Conservation (phyloP, 768 basidiomycete genomes). For the Agrocybe pediades region DNA sequence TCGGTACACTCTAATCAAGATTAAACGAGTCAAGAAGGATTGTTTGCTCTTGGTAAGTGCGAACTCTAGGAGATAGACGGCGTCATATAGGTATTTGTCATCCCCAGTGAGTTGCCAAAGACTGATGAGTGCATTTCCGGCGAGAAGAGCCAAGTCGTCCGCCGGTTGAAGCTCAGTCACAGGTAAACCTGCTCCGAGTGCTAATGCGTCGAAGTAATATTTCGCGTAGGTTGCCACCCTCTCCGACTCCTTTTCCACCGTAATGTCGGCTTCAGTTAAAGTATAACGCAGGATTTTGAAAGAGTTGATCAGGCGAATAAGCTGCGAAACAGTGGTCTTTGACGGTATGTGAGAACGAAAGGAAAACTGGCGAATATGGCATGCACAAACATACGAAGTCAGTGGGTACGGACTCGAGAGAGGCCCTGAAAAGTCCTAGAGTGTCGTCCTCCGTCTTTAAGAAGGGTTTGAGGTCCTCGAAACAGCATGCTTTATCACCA, state of each 20-base stretch:
- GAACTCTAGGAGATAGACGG: slow-evolving; percentile 69
- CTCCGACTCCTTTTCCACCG: slow-evolving; percentile 54
- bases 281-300: slow-evolving; percentile 73
- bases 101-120: slow-evolving; percentile 61
- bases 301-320: slow-evolving; percentile 73
- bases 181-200: slow-evolving; percentile 65
- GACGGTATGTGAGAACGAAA: background rate
- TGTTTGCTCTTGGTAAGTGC: slow-evolving; percentile 72
- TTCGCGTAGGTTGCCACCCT: slow-evolving; percentile 54
- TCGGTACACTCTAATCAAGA: slow-evolving; percentile 81
- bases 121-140: slow-evolving; percentile 66
- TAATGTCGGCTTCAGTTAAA: slow-evolving; percentile 49
- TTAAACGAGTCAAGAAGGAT: slow-evolving; percentile 75
- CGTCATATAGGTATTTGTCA: slow-evolving; percentile 62
- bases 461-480: slow-evolving; percentile 81
- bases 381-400: slow-evolving; percentile 44
- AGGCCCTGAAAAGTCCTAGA: slow-evolving; percentile 51
- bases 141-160: slow-evolving; percentile 81
- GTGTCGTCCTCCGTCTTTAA: slow-evolving; percentile 50
- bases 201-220: slow-evolving; percentile 68
- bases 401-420: slow-evolving; percentile 48
- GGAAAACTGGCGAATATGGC: background rate
- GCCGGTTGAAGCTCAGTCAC: slow-evolving; percentile 83
- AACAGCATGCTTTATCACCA: slow-evolving; percentile 84
- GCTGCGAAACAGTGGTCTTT: slow-evolving; percentile 52